Evolutionary conservation across 805 yeast genomes (phyloP), one percentile per base, ranked within the genome.

Genomic region (Wickerhamomyces subpelliculosus): DNA sequence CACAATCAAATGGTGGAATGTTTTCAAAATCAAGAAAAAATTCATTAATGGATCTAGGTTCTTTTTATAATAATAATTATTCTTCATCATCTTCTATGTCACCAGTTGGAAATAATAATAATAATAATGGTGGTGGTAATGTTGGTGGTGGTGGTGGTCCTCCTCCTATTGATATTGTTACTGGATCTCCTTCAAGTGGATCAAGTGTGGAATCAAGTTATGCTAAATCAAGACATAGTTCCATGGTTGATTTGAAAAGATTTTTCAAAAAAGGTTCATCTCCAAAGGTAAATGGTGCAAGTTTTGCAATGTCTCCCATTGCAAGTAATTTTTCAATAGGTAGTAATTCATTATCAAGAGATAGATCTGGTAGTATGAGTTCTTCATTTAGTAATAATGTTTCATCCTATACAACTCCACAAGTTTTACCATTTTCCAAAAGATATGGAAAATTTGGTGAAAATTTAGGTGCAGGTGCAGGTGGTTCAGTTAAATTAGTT

Each of bases 381-480:
- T 62, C 68, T 1, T 58, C 61, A 27, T 58, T 54, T 23, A 60
- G 66, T 60, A 37, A 64, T 59, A 47, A 57, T 53, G 62, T 59
- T 21, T 56, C 60, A 34, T 53, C 51, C 3, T 54, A 61, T 43
- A 56, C 67, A 21, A 64, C 62, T 14, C 70, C 72, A 55, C 50
- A 60, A 17, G 48, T 47, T 8, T 41, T 65, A 33, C 88, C 89
- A 1, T 80, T 81, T 47, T 75, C 83, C 29, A 86, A 82, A 53
- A 67, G 88, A 48, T 88, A 87, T 58, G 75, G 82, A 36, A 84
- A 80, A 56, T 79, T 83, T 38, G 95, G 95, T 37, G 90, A 87
- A 44, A 84, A 76, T 41, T 68, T 89, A 34, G 97, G 96, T 39
- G 93, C 93, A 17, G 97, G 97, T 38, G 96, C 96, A 2, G 97